These are phyloP conservation scores for Byssoonygena ceratinophila DNA, from an alignment of 2,329 filamentous ascomycete species.

Conservation along the genomic window DNA sequence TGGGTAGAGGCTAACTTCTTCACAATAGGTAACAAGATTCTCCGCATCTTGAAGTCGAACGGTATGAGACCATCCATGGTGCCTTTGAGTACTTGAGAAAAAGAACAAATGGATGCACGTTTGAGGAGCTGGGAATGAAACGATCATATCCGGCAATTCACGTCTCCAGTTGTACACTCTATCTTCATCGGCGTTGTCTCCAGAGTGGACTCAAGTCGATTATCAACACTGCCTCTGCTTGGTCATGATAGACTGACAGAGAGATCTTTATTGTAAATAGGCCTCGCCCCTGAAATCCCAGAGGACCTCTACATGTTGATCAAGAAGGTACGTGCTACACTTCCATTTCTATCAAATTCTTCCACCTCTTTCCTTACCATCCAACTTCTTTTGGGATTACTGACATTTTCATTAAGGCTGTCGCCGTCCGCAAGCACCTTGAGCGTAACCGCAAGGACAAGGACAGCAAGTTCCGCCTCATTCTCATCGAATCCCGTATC, in stretches of 20 bases:
- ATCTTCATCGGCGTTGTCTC: not conserved
- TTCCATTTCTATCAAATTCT: no score
- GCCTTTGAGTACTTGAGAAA: not conserved
- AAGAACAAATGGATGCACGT: not conserved
- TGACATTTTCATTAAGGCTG: conserved; percentile 52
- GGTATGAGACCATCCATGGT: conserved; percentile 53
- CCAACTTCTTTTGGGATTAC: no score
- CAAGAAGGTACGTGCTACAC: conserved; percentile 70
- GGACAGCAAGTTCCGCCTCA: conserved; percentile 99
- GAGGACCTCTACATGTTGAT: conserved; percentile 99
- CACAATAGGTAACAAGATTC: conserved; percentile 87
- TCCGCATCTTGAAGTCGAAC: conserved; percentile 93
- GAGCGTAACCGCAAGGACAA: conserved; percentile 99
- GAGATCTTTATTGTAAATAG: conserved; percentile 62
- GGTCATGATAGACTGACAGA: conserved; percentile 76
- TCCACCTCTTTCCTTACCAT: no score
- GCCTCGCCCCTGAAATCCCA: conserved; percentile 95
- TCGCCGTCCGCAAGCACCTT: conserved; percentile 99
- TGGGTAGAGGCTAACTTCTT: conserved; percentile 23
- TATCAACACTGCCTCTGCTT: conserved; percentile 60
- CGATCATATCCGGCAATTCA: not conserved
- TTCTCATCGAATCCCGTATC: conserved; percentile 99
- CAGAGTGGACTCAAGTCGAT: not conserved
- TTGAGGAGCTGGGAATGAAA: not conserved
- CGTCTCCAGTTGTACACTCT: not conserved